A percentile compares a stretch with the other conserved stretches of the same genome.
phyloP scores from a whole-genome alignment of 129 eudicot genomes.

The Lactuca sativa region DNA sequence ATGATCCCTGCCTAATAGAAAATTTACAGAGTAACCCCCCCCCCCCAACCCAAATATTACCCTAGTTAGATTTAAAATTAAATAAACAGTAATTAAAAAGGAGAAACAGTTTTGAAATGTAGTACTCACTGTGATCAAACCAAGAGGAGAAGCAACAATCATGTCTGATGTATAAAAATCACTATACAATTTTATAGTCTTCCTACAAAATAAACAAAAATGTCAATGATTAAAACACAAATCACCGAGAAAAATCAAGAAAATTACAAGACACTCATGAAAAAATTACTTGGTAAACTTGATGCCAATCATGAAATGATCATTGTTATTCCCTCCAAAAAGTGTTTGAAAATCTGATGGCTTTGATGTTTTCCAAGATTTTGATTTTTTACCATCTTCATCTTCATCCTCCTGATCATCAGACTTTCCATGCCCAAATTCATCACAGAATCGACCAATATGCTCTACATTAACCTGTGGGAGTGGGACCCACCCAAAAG shows the following conservation, averaged over 20 bases:
- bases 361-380: constrained; percentile 56
- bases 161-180: constrained; percentile 90
- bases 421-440: constrained; percentile 55
- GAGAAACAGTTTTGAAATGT: neutral
- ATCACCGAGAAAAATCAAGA: neutral
- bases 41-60: no score
- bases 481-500: constrained; percentile 23
- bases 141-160: constrained; percentile 91
- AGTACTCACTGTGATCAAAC: constrained; percentile 69
- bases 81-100: no score
- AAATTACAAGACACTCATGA: neutral
- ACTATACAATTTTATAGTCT: constrained; percentile 64
- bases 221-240: neutral
- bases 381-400: constrained; percentile 43
- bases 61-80: neutral
- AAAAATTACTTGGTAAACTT: constrained; percentile 70
- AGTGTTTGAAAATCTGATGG: constrained; percentile 73
- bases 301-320: constrained; percentile 82
- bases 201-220: constrained; percentile 46
- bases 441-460: constrained; percentile 60
- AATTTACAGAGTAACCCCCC: no score
- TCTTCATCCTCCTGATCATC: constrained; percentile 48
- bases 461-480: constrained; percentile 70
- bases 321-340: constrained; percentile 69
- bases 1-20: neutral